phyloP scores from a whole-genome alignment of 2,329 filamentous ascomycete species.

The Monosporascus cannonballus region DNA sequence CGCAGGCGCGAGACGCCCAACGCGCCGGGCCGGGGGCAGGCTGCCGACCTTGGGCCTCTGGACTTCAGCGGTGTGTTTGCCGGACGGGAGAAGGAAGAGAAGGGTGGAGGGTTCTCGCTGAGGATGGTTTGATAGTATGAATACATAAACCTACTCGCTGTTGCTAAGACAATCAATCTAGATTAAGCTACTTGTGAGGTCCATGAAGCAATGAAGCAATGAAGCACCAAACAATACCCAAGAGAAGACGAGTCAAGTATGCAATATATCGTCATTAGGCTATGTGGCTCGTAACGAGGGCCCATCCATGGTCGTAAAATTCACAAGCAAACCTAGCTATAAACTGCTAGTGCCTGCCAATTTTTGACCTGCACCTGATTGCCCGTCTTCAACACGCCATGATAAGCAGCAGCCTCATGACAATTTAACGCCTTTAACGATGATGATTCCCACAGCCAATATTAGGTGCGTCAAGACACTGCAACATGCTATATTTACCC shows the following conservation, averaged over 20 bases:
- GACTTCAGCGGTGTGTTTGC: conserved; percentile 71
- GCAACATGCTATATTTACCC: conserved; percentile 10
- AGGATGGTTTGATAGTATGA: conserved; percentile 45
- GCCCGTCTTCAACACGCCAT: not conserved
- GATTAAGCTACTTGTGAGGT: too few species aligned
- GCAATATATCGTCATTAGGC: conserved; percentile 15
- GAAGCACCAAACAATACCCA: too few species aligned
- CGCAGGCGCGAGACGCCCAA: conserved; percentile 68
- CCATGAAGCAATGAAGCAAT: too few species aligned
- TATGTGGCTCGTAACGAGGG: conserved; percentile 10
- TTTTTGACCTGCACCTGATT: conserved; percentile 10
- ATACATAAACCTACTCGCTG: not conserved
- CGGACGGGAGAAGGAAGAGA: conserved; percentile 57
- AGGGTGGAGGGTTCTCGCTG: conserved; percentile 59
- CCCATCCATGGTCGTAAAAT: conserved; percentile 8
- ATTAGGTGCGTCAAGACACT: conserved; percentile 7
- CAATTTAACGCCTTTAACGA: not conserved
- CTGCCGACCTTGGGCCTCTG: conserved; percentile 45
- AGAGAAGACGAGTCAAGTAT: not conserved
- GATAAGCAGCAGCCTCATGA: not conserved
- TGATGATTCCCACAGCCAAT: not conserved
- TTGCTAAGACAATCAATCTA: not conserved
- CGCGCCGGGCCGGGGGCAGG: conserved; percentile 73
- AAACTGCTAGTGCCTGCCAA: not conserved
- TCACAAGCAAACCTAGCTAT: conserved; percentile 6